Percentiles rank a stretch among this genome's conserved stretches.
Conservation (phyloP, 192 early-diverging fungal species). For the Entomortierella chlamydospora region DNA sequence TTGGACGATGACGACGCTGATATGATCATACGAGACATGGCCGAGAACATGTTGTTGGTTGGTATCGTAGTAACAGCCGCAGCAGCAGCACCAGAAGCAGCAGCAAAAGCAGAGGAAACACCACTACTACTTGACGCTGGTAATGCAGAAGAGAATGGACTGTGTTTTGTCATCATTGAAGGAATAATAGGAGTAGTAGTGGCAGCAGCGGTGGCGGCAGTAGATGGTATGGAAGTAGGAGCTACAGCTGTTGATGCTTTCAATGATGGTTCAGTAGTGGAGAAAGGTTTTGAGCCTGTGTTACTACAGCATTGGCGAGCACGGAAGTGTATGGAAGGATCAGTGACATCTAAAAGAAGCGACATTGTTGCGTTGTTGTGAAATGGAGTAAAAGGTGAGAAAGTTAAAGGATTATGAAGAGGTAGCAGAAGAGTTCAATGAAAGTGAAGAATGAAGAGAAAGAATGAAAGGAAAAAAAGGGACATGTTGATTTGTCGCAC, state of each 20-base stretch:
- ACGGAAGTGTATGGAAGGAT: constrained; percentile 50
- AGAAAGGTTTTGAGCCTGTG: constrained; percentile 11
- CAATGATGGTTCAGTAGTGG: neutral
- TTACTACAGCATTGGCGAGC: constrained; percentile 22
- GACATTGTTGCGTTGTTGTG: constrained; percentile 43
- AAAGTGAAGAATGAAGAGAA: constrained; percentile 1
- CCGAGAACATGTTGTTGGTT: constrained; percentile 25
- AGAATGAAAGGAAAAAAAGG: neutral
- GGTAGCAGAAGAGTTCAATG: neutral
- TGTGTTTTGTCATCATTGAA: neutral
- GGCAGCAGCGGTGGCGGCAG: neutral
- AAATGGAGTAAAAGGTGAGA: neutral
- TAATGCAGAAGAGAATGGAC: neutral
- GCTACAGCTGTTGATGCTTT: neutral
- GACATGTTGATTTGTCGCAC: neutral
- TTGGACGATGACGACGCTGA: constrained; percentile 20
- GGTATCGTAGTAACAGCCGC: constrained; percentile 1
- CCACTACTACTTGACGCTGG: neutral
- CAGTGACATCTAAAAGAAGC: constrained; percentile 43
- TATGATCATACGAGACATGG: constrained; percentile 48
- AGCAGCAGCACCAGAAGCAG: neutral
- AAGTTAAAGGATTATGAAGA: neutral
- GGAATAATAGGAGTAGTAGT: neutral
- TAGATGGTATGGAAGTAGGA: neutral
- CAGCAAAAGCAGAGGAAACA: neutral